Evolutionary conservation across 2,329 filamentous ascomycete genomes (phyloP).

Genomic region (Exophiala alcalophila): DNA sequence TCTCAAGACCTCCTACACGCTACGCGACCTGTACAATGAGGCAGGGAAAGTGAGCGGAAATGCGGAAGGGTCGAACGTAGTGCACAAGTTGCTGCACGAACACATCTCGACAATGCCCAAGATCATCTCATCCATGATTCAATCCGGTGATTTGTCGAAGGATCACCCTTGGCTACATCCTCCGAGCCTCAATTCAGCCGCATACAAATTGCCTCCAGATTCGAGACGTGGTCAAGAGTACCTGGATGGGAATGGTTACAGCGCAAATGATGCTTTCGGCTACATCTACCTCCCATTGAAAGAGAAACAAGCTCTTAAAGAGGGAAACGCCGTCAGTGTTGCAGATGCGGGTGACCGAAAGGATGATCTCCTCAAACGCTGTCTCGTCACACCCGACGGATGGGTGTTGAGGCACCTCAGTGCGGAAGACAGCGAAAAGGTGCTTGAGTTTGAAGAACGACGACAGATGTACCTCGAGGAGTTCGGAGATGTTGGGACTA

Average conservation of each 20-base stretch:
- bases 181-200: conserved; percentile 34
- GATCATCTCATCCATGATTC: conserved; percentile 26
- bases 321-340: conserved; percentile 43
- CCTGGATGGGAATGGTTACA: conserved; percentile 30
- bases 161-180: conserved; percentile 41
- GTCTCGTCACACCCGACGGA: conserved; percentile 46
- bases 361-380: conserved; percentile 40
- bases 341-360: conserved; percentile 34
- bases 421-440: conserved; percentile 45
- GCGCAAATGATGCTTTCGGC: conserved; percentile 36
- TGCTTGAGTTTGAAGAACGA: conserved; percentile 45
- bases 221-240: conserved; percentile 29
- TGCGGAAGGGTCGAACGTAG: conserved; percentile 5
- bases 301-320: conserved; percentile 42
- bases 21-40: conserved; percentile 28
- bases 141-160: conserved; percentile 34
- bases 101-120: conserved; percentile 26
- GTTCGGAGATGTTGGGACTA: conserved; percentile 37
- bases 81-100: conserved; percentile 27
- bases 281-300: conserved; percentile 43
- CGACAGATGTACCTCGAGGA: conserved; percentile 38
- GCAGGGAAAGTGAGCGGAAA: conserved; percentile 13
- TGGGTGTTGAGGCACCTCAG: conserved; percentile 45
- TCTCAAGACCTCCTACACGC: conserved; percentile 18
- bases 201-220: conserved; percentile 29